Conservation (phyloP, 2,329 filamentous ascomycete species). For the Pseudodiploospora longispora region DNA sequence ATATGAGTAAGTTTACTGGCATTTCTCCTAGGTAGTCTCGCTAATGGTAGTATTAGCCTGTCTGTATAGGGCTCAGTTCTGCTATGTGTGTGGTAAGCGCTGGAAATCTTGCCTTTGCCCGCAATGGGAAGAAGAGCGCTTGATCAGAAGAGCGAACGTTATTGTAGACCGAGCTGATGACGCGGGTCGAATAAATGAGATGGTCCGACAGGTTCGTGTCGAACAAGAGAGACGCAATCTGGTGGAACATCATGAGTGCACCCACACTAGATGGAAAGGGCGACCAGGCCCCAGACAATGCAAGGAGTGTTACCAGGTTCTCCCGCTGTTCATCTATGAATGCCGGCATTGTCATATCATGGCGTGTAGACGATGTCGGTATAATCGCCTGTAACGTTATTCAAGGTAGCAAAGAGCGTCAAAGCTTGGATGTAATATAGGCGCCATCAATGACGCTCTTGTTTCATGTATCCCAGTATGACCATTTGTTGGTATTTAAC, state of each 20-base stretch:
- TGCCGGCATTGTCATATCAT: slow-evolving; percentile 36
- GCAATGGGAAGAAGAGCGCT: slow-evolving; percentile 28
- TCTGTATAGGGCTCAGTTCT: slow-evolving; percentile 36
- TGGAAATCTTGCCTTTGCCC: slow-evolving; percentile 35
- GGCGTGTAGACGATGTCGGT: slow-evolving; percentile 38
- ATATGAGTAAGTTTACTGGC: slow-evolving; percentile 45
- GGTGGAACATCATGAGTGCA: slow-evolving; percentile 30
- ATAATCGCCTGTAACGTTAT: slow-evolving; percentile 30
- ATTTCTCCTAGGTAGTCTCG: not conserved
- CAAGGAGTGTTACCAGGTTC: slow-evolving; percentile 32
- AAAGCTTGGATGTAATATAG: no score
- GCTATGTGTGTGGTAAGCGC: slow-evolving; percentile 33
- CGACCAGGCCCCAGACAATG: slow-evolving; percentile 28
- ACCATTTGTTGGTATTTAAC: no score
- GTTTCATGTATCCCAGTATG: no score
- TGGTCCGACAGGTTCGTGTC: not conserved
- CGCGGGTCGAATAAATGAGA: not conserved
- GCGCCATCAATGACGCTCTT: no score
- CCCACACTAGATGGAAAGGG: slow-evolving; percentile 27
- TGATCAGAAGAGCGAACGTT: slow-evolving; percentile 22
- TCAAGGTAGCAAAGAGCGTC: no score
- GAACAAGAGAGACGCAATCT: slow-evolving; percentile 6
- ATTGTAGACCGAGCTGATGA: slow-evolving; percentile 20
- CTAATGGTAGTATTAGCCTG: slow-evolving; percentile 26
- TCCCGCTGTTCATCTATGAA: slow-evolving; percentile 37